These are phyloP conservation scores for Linnemannia exigua DNA, from an alignment of 192 early-diverging fungal species.

Conservation along the genomic window DNA sequence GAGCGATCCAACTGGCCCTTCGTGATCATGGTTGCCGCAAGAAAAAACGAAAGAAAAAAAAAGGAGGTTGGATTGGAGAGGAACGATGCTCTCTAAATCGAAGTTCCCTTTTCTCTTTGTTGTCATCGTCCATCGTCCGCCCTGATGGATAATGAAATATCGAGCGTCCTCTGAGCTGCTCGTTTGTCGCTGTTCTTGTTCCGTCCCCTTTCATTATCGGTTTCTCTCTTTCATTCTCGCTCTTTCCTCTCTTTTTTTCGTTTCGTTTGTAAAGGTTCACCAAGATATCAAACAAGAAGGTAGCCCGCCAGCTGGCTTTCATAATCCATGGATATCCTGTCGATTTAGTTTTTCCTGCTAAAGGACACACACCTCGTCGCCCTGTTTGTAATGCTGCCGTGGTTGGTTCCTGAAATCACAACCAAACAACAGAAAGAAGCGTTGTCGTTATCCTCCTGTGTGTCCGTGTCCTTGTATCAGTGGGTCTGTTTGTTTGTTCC, in stretches of 20 bases:
- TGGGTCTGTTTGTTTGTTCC: not conserved
- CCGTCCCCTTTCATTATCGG: not conserved
- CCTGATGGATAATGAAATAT: not conserved
- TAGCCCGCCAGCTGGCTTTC: not conserved
- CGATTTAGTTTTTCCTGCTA: not conserved
- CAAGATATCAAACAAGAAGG: not conserved
- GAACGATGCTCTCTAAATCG: not conserved
- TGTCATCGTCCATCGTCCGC: not conserved
- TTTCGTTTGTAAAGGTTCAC: not conserved
- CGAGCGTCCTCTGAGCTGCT: not conserved
- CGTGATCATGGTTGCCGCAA: not conserved
- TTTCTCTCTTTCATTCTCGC: not conserved
- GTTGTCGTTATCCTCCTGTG: not conserved
- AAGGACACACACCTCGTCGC: not conserved
- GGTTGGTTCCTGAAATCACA: not conserved
- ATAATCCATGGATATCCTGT: not conserved
- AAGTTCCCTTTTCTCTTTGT: not conserved
- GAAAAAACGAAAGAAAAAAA: conserved; percentile 1
- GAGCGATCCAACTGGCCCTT: not conserved
- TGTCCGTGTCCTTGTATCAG: not conserved
- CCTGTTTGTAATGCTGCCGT: not conserved
- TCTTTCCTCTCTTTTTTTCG: not conserved
- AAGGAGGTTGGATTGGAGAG: not conserved
- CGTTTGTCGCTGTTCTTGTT: not conserved
- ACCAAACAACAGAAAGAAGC: not conserved